Base-by-base conservation (phyloP, 108 stramenopile species). In the Pseudonitzschia delicatissima region DNA sequence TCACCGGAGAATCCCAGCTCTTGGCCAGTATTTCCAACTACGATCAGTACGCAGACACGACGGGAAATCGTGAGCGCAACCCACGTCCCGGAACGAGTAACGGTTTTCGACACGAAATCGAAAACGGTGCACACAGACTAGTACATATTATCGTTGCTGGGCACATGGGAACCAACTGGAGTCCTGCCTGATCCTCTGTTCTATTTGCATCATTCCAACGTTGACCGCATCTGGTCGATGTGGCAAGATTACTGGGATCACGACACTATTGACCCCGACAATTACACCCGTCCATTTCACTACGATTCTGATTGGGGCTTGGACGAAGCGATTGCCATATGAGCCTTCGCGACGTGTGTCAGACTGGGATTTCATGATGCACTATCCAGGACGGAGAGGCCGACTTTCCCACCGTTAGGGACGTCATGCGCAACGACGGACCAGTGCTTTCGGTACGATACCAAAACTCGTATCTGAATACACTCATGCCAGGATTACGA, bases 191-290 rank as follows among this genome's bases (percentile, higher is more conserved):
- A 61, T 42, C 60, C 60, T 6, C 35, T 61, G 2, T 61, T 61
- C 13, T 42, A n/a, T 13, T 11, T 61, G 26, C 60, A 61, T 36
- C 60, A 61, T 37, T 33, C 63, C 11, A 64, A 64, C 23, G 45
- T 64, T 4, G 63, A 64, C 17, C 44, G 63, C 5, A 64, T 64
- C 32, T 64, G 63, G 63, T 20, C 45, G 7, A 48, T 48, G 63
- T 64, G 63, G 63, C 63, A 64, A n/a, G 47, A 64, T 20, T 64
- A 64, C 25, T 33, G 31, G 31, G 63, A 49, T 20, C 63, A 64
- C 40, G 45, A 64, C 4, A 48, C 36, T 2, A 32, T 25, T 31
- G 21, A 17, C 25, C n/a, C 28, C 13, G 63, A 64, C 9, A 45
- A 64, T 26, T 64, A 48, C 20, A 7, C 6, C 21, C 15, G 20